Base-by-base conservation (phyloP, 441 rosid genomes). In the Erysimum cheiri region DNA sequence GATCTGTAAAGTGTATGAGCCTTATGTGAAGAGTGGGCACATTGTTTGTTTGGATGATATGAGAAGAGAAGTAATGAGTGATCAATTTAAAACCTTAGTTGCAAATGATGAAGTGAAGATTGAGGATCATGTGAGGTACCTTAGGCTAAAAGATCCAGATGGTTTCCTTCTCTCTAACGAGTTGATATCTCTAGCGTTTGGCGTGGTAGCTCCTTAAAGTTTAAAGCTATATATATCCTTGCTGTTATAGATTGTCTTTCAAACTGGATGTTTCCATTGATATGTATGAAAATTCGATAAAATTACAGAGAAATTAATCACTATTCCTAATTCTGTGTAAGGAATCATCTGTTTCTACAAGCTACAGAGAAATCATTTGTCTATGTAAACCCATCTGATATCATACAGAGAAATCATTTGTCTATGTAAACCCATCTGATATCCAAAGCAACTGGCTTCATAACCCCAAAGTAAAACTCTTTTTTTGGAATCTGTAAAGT, bases 121-220 rank as follows among this genome's bases (percentile, higher is more conserved):
- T 15, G 74, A 71, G 6, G 77, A 67, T 55, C 72, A 76, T 62
- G 72, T 86, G 40, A 88, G 85, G 40, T 86, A 82, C 74, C 80
- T 88, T 37, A 77, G 88, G 75, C 87, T 90, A 19, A 88, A 83
- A 70, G 98, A 92, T 80, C 99, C 98, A 5, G 94, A 92, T 68
- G 99, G 99, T 62, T 94, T 94, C 44, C 87, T 94, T 37, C 58
- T 94, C 67, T 94, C 97, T 2, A 94, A 94, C 58, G 97, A 94
- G 73, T 79, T 94, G 85, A 94, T 94, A 75, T 89, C 96, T 15
- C 80, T 82, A 60, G 92, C 96, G 8, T 91, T 94, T 72, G 67
- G 83, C 36, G 81, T 73, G 19, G 67, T 91, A 70, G 74, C 82
- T 78, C 82, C 88, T 61, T 91, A 72, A 72, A 69, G 13, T 7